A percentile compares a stretch with the other conserved stretches of the same genome.
phyloP scores from a whole-genome alignment of 768 basidiomycete genomes.

The Postia placenta region DNA sequence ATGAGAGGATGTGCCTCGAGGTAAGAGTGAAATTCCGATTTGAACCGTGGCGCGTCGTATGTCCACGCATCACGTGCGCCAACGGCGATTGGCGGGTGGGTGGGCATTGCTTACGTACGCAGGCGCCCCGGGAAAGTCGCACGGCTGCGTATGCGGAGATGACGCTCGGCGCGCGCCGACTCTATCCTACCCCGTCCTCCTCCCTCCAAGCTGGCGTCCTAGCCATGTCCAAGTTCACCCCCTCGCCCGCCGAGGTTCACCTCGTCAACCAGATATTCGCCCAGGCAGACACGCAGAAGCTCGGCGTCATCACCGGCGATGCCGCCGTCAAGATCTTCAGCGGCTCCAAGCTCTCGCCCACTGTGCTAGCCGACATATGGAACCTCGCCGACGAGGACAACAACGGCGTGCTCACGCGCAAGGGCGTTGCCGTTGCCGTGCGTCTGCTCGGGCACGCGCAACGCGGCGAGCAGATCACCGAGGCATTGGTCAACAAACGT shows the following conservation, averaged over 20 bases:
- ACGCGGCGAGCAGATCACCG: conserved; percentile 65
- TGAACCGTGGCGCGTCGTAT: not conserved
- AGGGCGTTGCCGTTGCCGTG: conserved; percentile 83
- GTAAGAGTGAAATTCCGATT: not conserved
- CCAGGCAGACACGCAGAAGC: conserved; percentile 69
- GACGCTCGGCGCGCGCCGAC: conserved; percentile 1
- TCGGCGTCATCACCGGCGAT: conserved; percentile 85
- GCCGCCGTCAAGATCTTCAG: conserved; percentile 83
- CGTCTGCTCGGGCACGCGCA: conserved; percentile 92
- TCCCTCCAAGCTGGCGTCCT: conserved; percentile 1
- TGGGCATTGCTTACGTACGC: not conserved
- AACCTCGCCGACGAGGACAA: conserved; percentile 87
- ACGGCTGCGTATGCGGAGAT: no score
- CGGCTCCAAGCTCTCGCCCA: conserved; percentile 73
- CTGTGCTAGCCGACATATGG: conserved; percentile 90
- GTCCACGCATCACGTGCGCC: not conserved
- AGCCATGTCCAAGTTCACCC: conserved; percentile 40
- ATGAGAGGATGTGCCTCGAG: not conserved
- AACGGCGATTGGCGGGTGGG: not conserved
- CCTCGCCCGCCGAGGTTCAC: conserved; percentile 42
- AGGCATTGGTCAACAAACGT: conserved; percentile 68
- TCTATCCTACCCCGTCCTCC: not conserved
- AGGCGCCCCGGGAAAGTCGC: not conserved
- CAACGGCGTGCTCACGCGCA: conserved; percentile 86
- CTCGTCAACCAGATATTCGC: conserved; percentile 71